phyloP scores from a whole-genome alignment of 805 yeast species.

The Schizosaccharomyces japonicus region DNA sequence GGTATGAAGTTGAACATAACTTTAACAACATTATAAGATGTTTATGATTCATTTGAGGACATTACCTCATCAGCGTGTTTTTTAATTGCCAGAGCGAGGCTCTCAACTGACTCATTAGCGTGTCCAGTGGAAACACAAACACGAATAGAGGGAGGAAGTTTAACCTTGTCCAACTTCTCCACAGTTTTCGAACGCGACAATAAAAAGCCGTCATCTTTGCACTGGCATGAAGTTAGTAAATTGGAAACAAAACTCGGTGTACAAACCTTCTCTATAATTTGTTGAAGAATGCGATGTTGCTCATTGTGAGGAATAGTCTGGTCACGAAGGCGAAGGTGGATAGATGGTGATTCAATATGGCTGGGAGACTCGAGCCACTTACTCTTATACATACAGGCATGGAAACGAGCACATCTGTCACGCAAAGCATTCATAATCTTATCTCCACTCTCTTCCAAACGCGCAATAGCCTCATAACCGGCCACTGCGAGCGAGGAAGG shows the following conservation, averaged over 20 bases:
- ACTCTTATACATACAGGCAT: conserved; percentile 18
- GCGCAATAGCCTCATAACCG: conserved; percentile 30
- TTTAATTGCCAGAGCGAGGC: conserved; percentile 18
- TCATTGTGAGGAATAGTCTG: conserved; percentile 19
- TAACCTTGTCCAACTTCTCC: conserved; percentile 49
- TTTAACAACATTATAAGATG: too few species aligned
- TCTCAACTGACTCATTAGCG: conserved; percentile 22
- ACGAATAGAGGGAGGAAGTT: conserved; percentile 38
- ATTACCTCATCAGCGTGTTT: background rate
- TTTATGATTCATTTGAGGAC: too few species aligned
- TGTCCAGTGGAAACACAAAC: conserved; percentile 27
- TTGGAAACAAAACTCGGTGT: conserved; percentile 7
- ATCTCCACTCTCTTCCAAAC: conserved; percentile 26
- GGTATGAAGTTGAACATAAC: too few species aligned
- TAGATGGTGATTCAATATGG: conserved; percentile 31
- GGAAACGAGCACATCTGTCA: conserved; percentile 20
- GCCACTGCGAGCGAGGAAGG: conserved; percentile 74
- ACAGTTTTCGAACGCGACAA: conserved; percentile 41
- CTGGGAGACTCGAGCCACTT: conserved; percentile 9
- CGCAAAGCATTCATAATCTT: conserved; percentile 16
- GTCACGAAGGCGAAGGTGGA: conserved; percentile 38
- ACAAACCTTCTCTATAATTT: conserved; percentile 35
- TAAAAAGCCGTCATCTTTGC: conserved; percentile 24
- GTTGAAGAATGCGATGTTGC: conserved; percentile 40
- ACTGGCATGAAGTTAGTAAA: background rate